Conservation (phyloP, 192 early-diverging fungal species). For the Backusella circina region DNA sequence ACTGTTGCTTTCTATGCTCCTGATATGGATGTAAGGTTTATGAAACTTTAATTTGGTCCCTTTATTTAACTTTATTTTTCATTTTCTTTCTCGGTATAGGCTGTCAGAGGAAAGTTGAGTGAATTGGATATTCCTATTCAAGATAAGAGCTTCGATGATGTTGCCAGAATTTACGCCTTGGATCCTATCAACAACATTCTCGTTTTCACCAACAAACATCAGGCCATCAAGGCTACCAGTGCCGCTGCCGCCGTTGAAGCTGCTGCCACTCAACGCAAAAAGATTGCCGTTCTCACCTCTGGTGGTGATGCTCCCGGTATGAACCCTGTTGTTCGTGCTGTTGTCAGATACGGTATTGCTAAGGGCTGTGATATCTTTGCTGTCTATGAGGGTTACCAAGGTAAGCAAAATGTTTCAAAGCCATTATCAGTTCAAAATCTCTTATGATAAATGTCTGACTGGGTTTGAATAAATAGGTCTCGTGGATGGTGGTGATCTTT, state of each 20-base stretch:
- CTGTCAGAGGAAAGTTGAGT: conserved; percentile 32
- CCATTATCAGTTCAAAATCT: background rate
- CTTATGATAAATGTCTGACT: conserved; percentile 3
- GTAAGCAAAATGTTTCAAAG: conserved; percentile 28
- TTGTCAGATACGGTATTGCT: conserved; percentile 84
- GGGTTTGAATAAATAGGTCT: conserved; percentile 56
- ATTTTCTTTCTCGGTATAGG: conserved; percentile 18
- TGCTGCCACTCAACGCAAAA: conserved; percentile 44
- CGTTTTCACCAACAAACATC: conserved; percentile 52
- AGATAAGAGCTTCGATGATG: background rate
- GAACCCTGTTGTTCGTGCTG: conserved; percentile 92
- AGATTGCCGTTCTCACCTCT: conserved; percentile 90
- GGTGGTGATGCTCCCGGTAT: conserved; percentile 98
- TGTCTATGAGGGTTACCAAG: conserved; percentile 96
- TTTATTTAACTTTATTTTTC: background rate
- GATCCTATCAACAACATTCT: conserved; percentile 86
- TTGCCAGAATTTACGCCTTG: conserved; percentile 43
- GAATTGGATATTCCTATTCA: conserved; percentile 38
- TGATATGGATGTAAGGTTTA: conserved; percentile 10
- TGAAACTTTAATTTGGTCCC: conserved; percentile 20
- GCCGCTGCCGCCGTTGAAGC: conserved; percentile 4
- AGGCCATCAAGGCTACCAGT: background rate
- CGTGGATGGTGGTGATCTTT: conserved; percentile 88
- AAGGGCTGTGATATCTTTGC: conserved; percentile 81
- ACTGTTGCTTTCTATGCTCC: background rate